Conservation (phyloP, 2,329 filamentous ascomycete species). For the Nakataea oryzae region DNA sequence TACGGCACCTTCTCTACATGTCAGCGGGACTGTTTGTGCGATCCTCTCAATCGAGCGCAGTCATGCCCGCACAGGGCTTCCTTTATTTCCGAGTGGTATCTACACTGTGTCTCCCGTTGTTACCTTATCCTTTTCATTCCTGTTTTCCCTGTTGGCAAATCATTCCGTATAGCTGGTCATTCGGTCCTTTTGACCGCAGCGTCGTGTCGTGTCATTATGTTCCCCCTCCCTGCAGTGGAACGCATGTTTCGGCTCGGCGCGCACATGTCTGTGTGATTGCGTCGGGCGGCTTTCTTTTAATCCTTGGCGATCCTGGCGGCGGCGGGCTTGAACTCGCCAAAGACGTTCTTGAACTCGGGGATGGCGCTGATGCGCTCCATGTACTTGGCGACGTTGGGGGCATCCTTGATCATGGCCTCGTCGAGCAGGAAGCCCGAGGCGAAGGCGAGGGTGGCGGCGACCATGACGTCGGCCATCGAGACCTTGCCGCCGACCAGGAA, state of each 20-base stretch:
- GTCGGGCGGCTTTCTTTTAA: neutral
- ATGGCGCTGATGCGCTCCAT: conserved; percentile 17
- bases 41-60: too few relatives aligned
- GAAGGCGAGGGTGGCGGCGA: conserved; percentile 16
- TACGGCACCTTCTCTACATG: too few relatives aligned
- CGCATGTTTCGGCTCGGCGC: neutral
- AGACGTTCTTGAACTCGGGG: conserved; percentile 20
- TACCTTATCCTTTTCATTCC: too few relatives aligned
- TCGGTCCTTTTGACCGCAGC: too few relatives aligned
- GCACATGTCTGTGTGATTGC: too few relatives aligned
- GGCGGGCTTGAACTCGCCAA: conserved; percentile 19
- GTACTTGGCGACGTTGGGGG: conserved; percentile 21
- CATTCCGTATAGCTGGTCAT: too few relatives aligned
- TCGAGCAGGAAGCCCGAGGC: conserved; percentile 18
- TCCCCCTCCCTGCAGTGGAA: neutral
- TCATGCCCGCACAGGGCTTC: too few relatives aligned
- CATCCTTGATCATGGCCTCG: conserved; percentile 21
- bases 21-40: too few relatives aligned
- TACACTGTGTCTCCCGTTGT: too few relatives aligned
- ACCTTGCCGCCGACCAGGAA: conserved; percentile 24
- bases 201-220: too few relatives aligned
- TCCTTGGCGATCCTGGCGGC: conserved; percentile 15
- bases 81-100: too few relatives aligned
- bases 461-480: conserved; percentile 26
- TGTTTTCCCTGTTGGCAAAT: too few relatives aligned